These are phyloP conservation scores for Dictyostelium capitatum DNA, from an alignment of 78 protist genomes.

Conservation along the genomic window DNA sequence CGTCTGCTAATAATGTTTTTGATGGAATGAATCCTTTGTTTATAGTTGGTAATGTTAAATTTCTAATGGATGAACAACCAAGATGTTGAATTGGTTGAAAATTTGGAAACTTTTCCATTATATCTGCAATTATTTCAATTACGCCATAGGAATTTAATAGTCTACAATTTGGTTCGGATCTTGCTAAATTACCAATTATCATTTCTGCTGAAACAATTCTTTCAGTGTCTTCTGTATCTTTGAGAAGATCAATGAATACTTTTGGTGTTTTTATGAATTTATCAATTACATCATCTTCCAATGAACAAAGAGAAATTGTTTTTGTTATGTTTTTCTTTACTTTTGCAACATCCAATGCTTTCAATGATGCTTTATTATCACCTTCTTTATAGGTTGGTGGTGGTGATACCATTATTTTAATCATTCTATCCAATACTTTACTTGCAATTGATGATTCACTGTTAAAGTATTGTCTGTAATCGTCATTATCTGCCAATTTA, in stretches of 20 bases:
- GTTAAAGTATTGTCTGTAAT: conserved; percentile 27
- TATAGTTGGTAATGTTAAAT: conserved; percentile 15
- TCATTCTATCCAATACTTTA: conserved; percentile 36
- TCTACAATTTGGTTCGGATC: conserved; percentile 5
- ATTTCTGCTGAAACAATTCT: conserved; percentile 35
- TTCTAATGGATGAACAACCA: conserved; percentile 3
- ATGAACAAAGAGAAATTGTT: conserved; percentile 46
- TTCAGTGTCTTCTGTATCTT: conserved; percentile 28
- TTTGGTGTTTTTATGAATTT: conserved; percentile 24
- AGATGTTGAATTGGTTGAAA: conserved; percentile 73
- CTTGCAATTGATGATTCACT: background rate
- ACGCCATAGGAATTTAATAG: conserved; percentile 1
- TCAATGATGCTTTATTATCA: conserved; percentile 20
- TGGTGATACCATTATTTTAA: conserved; percentile 21
- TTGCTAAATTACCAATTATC: conserved; percentile 67
- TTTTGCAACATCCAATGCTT: conserved; percentile 24
- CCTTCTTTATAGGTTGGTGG: conserved; percentile 49
- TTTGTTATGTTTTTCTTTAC: conserved; percentile 38
- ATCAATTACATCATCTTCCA: conserved; percentile 30
- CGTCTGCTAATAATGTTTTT: background rate
- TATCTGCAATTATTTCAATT: background rate
- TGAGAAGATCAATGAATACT: conserved; percentile 31
- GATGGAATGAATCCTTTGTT: conserved; percentile 29
- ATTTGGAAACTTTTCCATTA: conserved; percentile 54
- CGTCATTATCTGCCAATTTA: conserved; percentile 49